Evolutionary conservation across 2,329 filamentous ascomycete species (phyloP).

Genomic region (Cadophora sp.): DNA sequence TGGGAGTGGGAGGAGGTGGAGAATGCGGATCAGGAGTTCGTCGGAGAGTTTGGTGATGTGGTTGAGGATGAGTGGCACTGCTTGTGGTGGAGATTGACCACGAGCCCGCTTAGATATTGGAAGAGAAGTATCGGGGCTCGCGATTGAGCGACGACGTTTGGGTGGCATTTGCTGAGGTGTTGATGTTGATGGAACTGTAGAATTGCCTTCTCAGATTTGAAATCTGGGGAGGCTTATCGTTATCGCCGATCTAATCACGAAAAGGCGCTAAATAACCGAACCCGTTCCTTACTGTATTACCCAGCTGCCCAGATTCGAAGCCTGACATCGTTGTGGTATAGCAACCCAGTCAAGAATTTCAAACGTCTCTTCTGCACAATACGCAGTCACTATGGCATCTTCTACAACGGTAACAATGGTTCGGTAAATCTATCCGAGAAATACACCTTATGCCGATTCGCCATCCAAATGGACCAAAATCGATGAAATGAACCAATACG

Average conservation of each 20-base stretch:
- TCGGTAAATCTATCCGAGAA: no score
- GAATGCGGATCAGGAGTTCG: conserved; percentile 84
- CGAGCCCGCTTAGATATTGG: conserved; percentile 33
- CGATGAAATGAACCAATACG: no score
- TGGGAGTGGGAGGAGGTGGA: conserved; percentile 75
- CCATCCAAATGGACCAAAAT: no score
- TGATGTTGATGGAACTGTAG: not conserved
- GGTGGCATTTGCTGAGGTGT: conserved; percentile 22
- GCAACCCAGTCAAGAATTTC: no score
- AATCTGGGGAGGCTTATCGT: conserved; percentile 8
- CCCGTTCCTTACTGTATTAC: no score
- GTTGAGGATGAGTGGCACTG: conserved; percentile 51
- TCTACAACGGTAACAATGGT: no score
- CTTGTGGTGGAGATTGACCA: conserved; percentile 25
- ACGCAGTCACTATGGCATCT: no score
- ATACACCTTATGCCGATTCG: no score
- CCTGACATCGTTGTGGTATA: no score
- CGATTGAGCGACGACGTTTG: conserved; percentile 39
- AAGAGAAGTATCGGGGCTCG: conserved; percentile 2
- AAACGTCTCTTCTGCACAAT: no score
- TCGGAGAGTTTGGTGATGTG: conserved; percentile 78
- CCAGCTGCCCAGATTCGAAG: no score
- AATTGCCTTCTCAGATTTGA: not conserved
- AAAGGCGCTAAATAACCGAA: no score
- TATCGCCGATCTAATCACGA: conserved; percentile 13